Evolutionary conservation across 768 basidiomycete species (phyloP).

Genomic region (Rhodotorula babjevae): DNA sequence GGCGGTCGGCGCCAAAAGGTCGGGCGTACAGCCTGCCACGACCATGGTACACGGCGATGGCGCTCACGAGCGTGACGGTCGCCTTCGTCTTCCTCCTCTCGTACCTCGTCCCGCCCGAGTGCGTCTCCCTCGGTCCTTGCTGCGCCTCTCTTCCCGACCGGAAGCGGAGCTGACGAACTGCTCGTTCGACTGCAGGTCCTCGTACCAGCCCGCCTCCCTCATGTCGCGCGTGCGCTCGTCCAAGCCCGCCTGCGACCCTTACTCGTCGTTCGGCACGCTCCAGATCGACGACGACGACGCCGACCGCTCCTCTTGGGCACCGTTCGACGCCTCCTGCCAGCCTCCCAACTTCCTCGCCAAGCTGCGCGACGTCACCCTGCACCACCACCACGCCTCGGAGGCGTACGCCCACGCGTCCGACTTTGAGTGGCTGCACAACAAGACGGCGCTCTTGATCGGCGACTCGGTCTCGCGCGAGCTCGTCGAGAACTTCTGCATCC

Average conservation of each 20-base stretch:
- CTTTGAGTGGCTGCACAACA: slow-evolving; percentile 39
- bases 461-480: slow-evolving; percentile 43
- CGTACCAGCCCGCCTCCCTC: slow-evolving; percentile 3
- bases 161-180: too few species aligned
- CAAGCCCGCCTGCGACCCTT: slow-evolving; percentile 30
- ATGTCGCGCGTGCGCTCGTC: slow-evolving; percentile 19
- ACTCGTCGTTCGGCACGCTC: slow-evolving; percentile 31
- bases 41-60: slow-evolving; percentile 22
- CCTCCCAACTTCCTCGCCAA: slow-evolving; percentile 36
- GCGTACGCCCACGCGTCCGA: not conserved
- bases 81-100: slow-evolving; percentile 25
- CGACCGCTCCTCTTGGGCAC: slow-evolving; percentile 34
- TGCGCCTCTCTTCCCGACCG: too few species aligned
- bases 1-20: slow-evolving; percentile 15
- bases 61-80: slow-evolving; percentile 9
- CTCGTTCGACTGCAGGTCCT: not conserved
- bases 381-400: not conserved
- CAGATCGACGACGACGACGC: slow-evolving; percentile 33
- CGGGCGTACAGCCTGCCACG: slow-evolving; percentile 4
- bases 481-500: slow-evolving; percentile 43
- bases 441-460: slow-evolving; percentile 41
- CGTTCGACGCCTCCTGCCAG: slow-evolving; percentile 34
- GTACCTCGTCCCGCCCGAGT: slow-evolving; percentile 26
- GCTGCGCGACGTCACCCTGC: slow-evolving; percentile 26
- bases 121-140: not conserved